A percentile compares a stretch with the other conserved stretches of the same genome.
Evolutionary conservation across 176 grass and related monocot genomes (phyloP).

Genomic region (Elaeis guineensis): DNA sequence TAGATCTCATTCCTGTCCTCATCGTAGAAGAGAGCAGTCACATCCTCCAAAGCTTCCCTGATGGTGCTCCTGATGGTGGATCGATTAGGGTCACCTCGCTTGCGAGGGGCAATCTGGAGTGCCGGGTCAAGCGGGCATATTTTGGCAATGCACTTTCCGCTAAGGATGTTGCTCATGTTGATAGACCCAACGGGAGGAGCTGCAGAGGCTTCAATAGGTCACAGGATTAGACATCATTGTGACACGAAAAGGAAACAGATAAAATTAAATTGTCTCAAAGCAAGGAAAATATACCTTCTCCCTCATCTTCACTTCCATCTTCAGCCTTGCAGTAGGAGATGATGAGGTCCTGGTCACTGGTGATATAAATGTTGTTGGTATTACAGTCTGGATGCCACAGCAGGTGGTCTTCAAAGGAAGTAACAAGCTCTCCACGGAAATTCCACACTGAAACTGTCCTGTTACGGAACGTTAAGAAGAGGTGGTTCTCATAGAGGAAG

Average conservation of each 20-base stretch:
- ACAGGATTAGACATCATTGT: too few relatives aligned
- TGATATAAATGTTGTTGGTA: conserved; percentile 19
- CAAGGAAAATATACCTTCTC: conserved; percentile 2
- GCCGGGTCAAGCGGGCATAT: conserved; percentile 1
- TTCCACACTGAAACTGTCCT: conserved; percentile 5
- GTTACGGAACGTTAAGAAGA: conserved; percentile 3
- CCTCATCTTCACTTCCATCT: not conserved
- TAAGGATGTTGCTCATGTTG: conserved; percentile 14
- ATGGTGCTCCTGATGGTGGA: conserved; percentile 4
- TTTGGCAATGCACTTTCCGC: conserved; percentile 6
- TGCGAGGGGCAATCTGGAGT: not conserved
- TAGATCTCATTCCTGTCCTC: conserved; percentile 18
- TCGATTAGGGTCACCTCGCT: not conserved
- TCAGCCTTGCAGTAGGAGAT: conserved; percentile 10
- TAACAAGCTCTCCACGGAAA: conserved; percentile 5
- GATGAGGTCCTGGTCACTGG: conserved; percentile 12
- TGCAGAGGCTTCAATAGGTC: not conserved
- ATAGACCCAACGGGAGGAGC: not conserved
- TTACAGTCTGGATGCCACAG: conserved; percentile 1
- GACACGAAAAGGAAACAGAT: too few relatives aligned
- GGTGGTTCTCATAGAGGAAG: conserved; percentile 3
- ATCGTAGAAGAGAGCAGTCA: conserved; percentile 7
- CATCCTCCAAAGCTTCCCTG: not conserved
- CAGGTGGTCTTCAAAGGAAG: conserved; percentile 15
- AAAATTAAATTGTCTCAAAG: not conserved